Percentiles rank a stretch among this genome's conserved stretches.
Evolutionary conservation across 78 protist species (phyloP).

Genomic region (Anaeramoeba ignava): DNA sequence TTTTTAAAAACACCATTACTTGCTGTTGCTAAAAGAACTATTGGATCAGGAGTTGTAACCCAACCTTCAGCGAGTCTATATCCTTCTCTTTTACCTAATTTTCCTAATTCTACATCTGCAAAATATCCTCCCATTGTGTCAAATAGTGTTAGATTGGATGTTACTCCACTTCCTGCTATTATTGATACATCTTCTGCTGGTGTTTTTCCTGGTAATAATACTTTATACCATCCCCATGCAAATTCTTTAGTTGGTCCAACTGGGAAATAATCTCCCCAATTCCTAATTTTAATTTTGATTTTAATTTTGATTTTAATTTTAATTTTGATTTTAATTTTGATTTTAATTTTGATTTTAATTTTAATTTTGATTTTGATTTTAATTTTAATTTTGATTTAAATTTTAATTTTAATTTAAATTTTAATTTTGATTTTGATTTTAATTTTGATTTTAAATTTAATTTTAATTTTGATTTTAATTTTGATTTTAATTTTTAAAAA

Average conservation of each 20-base stretch:
- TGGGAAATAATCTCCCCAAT: neutral
- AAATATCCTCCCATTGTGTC: neutral
- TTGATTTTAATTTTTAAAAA: neutral
- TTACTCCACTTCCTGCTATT: neutral
- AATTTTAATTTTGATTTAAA: too few species aligned
- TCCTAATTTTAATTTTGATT: neutral
- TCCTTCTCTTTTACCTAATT: neutral
- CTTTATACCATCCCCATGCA: constrained; percentile 1
- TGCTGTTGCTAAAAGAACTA: neutral
- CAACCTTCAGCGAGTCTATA: neutral
- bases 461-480: neutral
- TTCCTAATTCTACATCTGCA: neutral
- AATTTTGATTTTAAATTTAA: neutral
- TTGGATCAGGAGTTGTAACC: neutral
- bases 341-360: too few species aligned
- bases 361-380: too few species aligned
- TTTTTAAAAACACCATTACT: neutral
- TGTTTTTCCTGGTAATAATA: neutral
- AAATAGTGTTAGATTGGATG: neutral
- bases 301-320: too few species aligned
- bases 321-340: too few species aligned
- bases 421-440: too few species aligned
- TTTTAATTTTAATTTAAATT: too few species aligned
- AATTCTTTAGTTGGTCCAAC: neutral
- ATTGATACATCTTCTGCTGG: neutral